Base-by-base conservation (phyloP, 768 basidiomycete genomes). In the Lactarius sp. region DNA sequence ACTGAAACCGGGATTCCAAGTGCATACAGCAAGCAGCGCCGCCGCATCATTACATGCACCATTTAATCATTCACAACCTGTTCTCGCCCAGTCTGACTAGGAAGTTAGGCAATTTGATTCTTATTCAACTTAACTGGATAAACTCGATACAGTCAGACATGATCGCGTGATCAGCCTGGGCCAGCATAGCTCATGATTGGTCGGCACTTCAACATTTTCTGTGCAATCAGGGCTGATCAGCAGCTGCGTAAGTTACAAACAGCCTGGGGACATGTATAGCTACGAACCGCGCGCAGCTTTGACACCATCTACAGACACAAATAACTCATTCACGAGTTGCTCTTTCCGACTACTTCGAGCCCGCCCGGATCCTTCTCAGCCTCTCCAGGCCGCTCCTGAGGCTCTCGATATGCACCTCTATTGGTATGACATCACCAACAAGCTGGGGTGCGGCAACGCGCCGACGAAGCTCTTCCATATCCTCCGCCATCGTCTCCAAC, bases 391-490 rank as follows among this genome's bases (percentile, higher is more conserved):
- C 88, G 42, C 69, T 77, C 70, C 76, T 76, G 67, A 92, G 89
- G 63, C 85, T 89, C 75, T 82, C 82, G 73, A 92, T 84, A 68
- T 92, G 89, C 22, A 91, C 88, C 61, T 87, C 85, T 4, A 87
- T 75, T 4, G 89, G 87, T 16, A 90, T 77, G 46, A 74, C 75
- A n/a, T 81, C 73, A 3, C 82, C 84, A 10, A 82, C 71, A 6
- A 92, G 73, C 55, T 84, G 83, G 1, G 90, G 89, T 37, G 83
- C 81, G 5, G 87, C 81, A 1, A 88, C 87, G 18, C 86, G 77
- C 70, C 89, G 86, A 64, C 90, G 78, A 62, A 92, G 74, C 51
- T 89, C 88, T 70, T 89, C 88, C 78, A 92, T 83, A 65, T 91
- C 88, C 41, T 82, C 84, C 66, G 82, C 82, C 84, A 91, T 82